Evolutionary conservation across 2,329 filamentous ascomycete genomes (phyloP).

Genomic region (Stemphylium beticola): DNA sequence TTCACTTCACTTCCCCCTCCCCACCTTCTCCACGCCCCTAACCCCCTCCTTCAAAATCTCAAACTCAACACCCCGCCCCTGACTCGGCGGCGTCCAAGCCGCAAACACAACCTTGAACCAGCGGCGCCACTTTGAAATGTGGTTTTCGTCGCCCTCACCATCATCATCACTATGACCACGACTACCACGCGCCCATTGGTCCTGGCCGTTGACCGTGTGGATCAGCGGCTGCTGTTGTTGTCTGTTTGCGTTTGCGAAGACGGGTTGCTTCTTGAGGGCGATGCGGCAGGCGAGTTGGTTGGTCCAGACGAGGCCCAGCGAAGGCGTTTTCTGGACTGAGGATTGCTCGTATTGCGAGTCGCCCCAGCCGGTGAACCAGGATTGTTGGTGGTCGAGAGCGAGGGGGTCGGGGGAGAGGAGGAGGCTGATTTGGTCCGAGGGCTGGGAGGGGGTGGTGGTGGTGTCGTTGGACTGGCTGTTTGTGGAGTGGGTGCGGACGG

Average conservation of each 20-base stretch:
- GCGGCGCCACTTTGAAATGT: conserved; percentile 69
- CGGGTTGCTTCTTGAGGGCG: conserved; percentile 75
- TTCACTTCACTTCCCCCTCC: background rate
- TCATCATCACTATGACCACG: conserved; percentile 40
- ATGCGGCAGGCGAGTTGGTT: conserved; percentile 86
- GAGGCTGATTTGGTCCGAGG: conserved; percentile 20
- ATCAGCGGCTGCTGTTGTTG: conserved; percentile 12
- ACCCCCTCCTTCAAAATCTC: conserved; percentile 61
- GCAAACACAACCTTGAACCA: conserved; percentile 92
- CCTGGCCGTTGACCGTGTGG: conserved; percentile 44
- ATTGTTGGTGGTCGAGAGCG: conserved; percentile 84
- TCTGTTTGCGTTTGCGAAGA: conserved; percentile 44
- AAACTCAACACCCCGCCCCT: conserved; percentile 68
- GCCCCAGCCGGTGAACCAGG: conserved; percentile 96
- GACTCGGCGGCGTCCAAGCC: conserved; percentile 68
- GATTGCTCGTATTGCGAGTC: conserved; percentile 56
- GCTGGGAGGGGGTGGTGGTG: conserved; percentile 24
- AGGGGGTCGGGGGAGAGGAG: conserved; percentile 63
- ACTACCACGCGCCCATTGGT: conserved; percentile 47
- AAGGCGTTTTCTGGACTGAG: conserved; percentile 74
- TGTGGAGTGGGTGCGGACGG: conserved; percentile 16
- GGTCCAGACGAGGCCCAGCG: conserved; percentile 86
- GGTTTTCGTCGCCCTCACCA: conserved; percentile 30
- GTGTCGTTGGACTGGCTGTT: conserved; percentile 33
- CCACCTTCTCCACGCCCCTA: conserved; percentile 24